phyloP scores from a whole-genome alignment of 1,284 basidiomycete genomes.

The Cutaneotrichosporon sp. region DNA sequence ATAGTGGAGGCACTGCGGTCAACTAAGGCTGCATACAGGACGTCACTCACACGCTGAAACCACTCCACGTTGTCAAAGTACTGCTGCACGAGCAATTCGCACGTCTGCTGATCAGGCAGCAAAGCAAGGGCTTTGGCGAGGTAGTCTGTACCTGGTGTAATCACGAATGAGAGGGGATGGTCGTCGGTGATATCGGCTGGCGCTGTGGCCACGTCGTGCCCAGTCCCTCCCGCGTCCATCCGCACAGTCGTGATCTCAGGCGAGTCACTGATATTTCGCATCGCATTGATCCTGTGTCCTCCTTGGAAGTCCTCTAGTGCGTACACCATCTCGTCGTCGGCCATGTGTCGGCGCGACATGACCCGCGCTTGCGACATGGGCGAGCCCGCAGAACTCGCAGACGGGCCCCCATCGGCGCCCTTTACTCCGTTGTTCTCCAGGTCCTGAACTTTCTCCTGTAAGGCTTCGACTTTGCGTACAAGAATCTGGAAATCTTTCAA shows the following conservation, averaged over 20 bases:
- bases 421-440: constrained; percentile 1
- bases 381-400: no score
- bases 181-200: background rate
- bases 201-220: background rate
- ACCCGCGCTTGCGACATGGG: background rate
- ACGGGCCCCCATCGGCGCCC: no score
- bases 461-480: background rate
- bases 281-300: constrained; percentile 19
- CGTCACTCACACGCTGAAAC: constrained; percentile 15
- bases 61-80: constrained; percentile 23
- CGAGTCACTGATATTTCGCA: constrained; percentile 15
- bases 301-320: constrained; percentile 22
- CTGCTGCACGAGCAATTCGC: constrained; percentile 14
- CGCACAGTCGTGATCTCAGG: background rate
- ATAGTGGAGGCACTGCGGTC: constrained; percentile 16
- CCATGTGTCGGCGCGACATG: constrained; percentile 12
- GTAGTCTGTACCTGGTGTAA: constrained; percentile 14
- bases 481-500: constrained; percentile 10
- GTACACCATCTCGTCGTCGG: constrained; percentile 22
- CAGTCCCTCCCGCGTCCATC: background rate
- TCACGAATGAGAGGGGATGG: constrained; percentile 18
- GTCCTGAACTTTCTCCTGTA: constrained; percentile 7
- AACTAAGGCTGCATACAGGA: background rate
- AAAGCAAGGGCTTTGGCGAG: constrained; percentile 12
- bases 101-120: constrained; percentile 14